Evolutionary conservation across 129 eudicot species (phyloP).

Genomic region (Escallonia rubra): DNA sequence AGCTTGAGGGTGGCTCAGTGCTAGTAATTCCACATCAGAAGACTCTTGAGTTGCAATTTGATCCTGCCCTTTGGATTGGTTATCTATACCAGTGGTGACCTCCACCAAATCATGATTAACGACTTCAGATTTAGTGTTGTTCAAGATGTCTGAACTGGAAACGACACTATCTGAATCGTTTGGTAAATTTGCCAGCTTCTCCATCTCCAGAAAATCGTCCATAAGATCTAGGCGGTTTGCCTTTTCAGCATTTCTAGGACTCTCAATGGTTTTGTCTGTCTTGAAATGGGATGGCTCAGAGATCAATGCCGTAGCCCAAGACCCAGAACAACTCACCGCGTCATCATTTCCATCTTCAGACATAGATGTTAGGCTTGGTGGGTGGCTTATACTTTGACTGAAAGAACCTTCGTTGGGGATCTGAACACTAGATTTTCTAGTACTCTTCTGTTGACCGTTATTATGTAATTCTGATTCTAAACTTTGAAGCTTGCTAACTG

Average conservation of each 20-base stretch:
- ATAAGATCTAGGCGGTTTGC: constrained; percentile 71
- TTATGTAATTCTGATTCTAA: constrained; percentile 61
- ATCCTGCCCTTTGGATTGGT: constrained; percentile 25
- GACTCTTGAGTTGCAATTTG: constrained; percentile 15
- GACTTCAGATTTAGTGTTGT: constrained; percentile 13
- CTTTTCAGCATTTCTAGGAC: constrained; percentile 51
- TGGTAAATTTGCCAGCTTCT: constrained; percentile 70
- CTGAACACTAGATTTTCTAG: constrained; percentile 17
- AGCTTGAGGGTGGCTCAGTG: constrained; percentile 7
- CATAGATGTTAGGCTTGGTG: constrained; percentile 69
- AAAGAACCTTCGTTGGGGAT: constrained; percentile 29
- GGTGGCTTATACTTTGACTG: constrained; percentile 51
- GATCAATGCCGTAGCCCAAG: constrained; percentile 63
- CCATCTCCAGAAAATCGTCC: constrained; percentile 99
- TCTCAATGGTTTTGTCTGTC: constrained; percentile 57
- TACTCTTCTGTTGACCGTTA: constrained; percentile 35
- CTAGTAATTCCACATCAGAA: constrained; percentile 14
- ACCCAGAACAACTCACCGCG: constrained; percentile 70
- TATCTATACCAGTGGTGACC: constrained; percentile 19
- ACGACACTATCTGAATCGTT: constrained; percentile 36
- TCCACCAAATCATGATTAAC: constrained; percentile 19
- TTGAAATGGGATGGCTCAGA: constrained; percentile 55
- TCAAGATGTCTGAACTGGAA: constrained; percentile 16
- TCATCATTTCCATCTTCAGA: constrained; percentile 95
- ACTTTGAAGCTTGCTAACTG: constrained; percentile 81